Evolutionary conservation across 139 green algal genomes (phyloP), one percentile per base, ranked within the genome.

Genomic region (Ulvella scutata): DNA sequence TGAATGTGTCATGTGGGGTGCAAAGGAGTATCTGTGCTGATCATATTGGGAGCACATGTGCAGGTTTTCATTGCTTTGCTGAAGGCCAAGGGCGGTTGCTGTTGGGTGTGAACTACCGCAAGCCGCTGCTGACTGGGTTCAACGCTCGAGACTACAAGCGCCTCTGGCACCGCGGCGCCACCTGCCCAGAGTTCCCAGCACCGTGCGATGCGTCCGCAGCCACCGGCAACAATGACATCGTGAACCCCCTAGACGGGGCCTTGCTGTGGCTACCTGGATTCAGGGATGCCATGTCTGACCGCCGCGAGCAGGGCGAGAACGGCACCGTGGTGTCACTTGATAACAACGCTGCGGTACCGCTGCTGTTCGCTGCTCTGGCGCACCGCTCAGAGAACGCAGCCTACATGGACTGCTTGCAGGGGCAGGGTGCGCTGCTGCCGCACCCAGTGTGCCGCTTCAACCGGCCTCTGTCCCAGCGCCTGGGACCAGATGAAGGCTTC

Each of bases 391-490:
- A 67, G 51, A 67, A n/a, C 10, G 33, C 31, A 36, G 51, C 51
- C n/a, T 67, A 67, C 51, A 67, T 67, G 51, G 51, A 67, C 51
- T 67, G 51, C 51, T 26, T 67, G 51, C 51, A 67, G 33, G 51
- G 51, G 51, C 51, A 67, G 1, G 51, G 51, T 36, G 51, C 51
- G 51, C 51, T 67, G 51, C 31, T 67, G 1, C 51, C 51, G 9
- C 51, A 67, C 51, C 51, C 51, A 10, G 51, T 67, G 51, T 67
- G 51, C 51, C 51, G 51, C 13, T 67, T 67, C 33, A 26, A 67
- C 17, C 51, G 51, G 51, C 51, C 51, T 10, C 17, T 67, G 20
- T 36, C n/a, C 51, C 31, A n/a, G 13, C 51, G 51, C 9, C 51
- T 67, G n/a, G 51, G 51, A 26, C 51, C 51, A 26, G 51, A 67